Base-by-base conservation (phyloP, 768 basidiomycete species). In the Leccinum arenicola region DNA sequence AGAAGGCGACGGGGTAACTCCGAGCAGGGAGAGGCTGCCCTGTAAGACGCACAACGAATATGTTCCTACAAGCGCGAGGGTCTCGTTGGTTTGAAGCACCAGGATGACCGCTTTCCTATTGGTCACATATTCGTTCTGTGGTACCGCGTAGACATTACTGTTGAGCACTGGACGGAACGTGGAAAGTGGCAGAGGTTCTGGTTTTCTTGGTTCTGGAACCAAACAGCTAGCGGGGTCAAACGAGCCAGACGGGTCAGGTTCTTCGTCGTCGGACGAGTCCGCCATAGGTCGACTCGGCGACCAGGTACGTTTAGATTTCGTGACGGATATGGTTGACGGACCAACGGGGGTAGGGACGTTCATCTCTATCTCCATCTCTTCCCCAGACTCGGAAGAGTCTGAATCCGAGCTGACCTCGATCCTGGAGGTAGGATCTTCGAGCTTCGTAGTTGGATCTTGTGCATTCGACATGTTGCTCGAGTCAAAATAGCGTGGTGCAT, bases 31-130 rank as follows among this genome's bases (percentile, higher is more conserved):
- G 54, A 95, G 61, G 15, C 80, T 73, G 1, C 91, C 89, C 52
- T 77, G 82, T 4, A 95, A 67, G 25, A 94, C 80, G 0, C 78
- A 77, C 15, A 96, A 59, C 4, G 66, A 69, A 70, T 84, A 91
- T 0, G 78, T 76, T 5, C 95, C 95, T 8, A 89, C 75, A n/a
- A 95, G 68, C 33, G 87, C 79, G 7, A 93, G 65, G 0, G 81
- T 81, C 62, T 91, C 81, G 19, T 72, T 74, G 8, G 74, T 68
- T 5, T 70, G 65, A 10, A 92, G 72, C 3, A 77, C 65, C 33
- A 89, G 53, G 2, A 85, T 56, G 2, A 77, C 73, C 1, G 75
- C 73, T 12, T 61, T 61, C 10, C 49, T 54, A 61, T 21, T 43
- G 15, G 40, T 54, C 17, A 31, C 7, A 5, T 47, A 17, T 21